phyloP scores from a whole-genome alignment of 1,284 basidiomycete species.

The Trichosporon sp. region DNA sequence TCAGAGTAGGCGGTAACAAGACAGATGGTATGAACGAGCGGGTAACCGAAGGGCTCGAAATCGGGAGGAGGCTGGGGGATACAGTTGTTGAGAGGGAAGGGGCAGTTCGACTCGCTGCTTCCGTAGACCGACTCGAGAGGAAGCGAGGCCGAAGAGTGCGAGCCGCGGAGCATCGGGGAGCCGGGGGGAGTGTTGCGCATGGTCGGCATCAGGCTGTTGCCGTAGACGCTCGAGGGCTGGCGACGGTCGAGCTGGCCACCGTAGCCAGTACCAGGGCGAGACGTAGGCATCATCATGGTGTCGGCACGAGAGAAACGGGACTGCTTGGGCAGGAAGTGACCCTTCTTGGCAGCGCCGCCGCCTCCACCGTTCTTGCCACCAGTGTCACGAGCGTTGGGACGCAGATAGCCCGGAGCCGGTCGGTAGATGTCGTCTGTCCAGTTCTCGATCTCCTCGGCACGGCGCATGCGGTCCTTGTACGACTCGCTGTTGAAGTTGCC shows the following conservation, averaged over 20 bases:
- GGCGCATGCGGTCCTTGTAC: constrained; percentile 87
- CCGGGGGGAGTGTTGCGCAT: constrained; percentile 63
- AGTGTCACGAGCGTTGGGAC: constrained; percentile 74
- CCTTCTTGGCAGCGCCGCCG: constrained; percentile 26
- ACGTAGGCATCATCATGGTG: constrained; percentile 58
- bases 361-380: constrained; percentile 49
- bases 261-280: constrained; percentile 69
- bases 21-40: constrained; percentile 87
- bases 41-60: constrained; percentile 94
- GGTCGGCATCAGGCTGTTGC: constrained; percentile 37
- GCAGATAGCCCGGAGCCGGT: constrained; percentile 82
- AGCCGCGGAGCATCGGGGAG: constrained; percentile 67
- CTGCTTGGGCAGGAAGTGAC: constrained; percentile 67
- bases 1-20: constrained; percentile 99
- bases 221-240: constrained; percentile 44
- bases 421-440: constrained; percentile 97
- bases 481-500: constrained; percentile 92
- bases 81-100: constrained; percentile 81
- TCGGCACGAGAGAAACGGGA: constrained; percentile 80
- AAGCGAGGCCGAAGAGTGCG: constrained; percentile 77
- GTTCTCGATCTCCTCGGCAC: constrained; percentile 85
- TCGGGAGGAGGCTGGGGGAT: constrained; percentile 88
- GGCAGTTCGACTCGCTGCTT: constrained; percentile 55
- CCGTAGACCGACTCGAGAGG: constrained; percentile 45
- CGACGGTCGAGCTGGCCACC: constrained; percentile 49